Evolutionary conservation across 2,329 filamentous ascomycete genomes (phyloP).

Genomic region (Botryotinia narcissicola): DNA sequence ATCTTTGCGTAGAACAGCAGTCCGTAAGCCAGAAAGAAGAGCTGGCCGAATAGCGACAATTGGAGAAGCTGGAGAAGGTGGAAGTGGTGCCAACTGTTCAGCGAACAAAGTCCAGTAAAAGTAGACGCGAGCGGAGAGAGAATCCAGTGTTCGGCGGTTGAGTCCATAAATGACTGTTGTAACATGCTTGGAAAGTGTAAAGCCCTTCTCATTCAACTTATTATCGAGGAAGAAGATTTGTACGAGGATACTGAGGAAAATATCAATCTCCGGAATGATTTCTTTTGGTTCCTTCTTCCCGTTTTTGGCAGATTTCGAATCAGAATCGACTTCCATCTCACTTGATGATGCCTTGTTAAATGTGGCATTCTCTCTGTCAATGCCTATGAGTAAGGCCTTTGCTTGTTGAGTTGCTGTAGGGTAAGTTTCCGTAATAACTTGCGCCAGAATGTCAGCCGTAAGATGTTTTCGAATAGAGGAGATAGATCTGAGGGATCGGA

Average conservation of each 20-base stretch:
- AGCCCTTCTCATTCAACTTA: slow-evolving; percentile 76
- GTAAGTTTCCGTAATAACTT: slow-evolving; percentile 80
- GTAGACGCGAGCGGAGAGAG: slow-evolving; percentile 91
- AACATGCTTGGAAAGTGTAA: slow-evolving; percentile 79
- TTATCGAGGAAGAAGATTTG: slow-evolving; percentile 88
- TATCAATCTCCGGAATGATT: slow-evolving; percentile 79
- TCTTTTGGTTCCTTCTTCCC: slow-evolving; percentile 68
- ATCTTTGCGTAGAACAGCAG: slow-evolving; percentile 94
- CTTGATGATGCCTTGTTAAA: slow-evolving; percentile 56
- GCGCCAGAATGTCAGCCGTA: slow-evolving; percentile 74
- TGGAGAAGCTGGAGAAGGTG: slow-evolving; percentile 84
- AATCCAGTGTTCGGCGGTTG: slow-evolving; percentile 92
- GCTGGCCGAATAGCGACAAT: slow-evolving; percentile 83
- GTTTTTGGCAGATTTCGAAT: slow-evolving; percentile 56
- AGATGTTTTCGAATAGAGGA: slow-evolving; percentile 92
- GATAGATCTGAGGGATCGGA: slow-evolving; percentile 90
- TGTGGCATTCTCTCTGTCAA: slow-evolving; percentile 64
- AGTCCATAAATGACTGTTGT: slow-evolving; percentile 81
- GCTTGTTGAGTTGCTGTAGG: slow-evolving; percentile 59
- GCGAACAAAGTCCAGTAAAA: slow-evolving; percentile 97
- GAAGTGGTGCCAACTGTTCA: slow-evolving; percentile 83
- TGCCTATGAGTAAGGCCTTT: slow-evolving; percentile 66
- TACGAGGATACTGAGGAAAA: slow-evolving; percentile 81
- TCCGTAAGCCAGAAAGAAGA: slow-evolving; percentile 83
- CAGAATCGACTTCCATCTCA: slow-evolving; percentile 73